Evolutionary conservation across 2,329 filamentous ascomycete genomes (phyloP), one percentile per base, ranked within the genome.

Genomic region (Fusarium temperatum): DNA sequence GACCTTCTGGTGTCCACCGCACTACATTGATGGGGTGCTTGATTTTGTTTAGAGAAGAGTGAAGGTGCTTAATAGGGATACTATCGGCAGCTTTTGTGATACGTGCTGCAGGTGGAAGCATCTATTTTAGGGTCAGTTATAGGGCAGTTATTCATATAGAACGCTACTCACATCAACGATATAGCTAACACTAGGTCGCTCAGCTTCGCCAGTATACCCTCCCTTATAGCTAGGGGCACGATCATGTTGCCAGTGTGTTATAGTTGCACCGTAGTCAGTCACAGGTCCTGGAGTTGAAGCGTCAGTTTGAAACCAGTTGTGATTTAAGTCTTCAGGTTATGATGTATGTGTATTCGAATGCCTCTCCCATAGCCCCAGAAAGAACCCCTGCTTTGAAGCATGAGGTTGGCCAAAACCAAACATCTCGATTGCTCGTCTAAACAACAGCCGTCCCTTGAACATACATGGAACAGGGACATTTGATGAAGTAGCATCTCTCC

Each of bases 1-100:
- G 92, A 35, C 96, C 96, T 83, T 99, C 96, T 12, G 96, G 96
- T 22, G 97, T 99, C 96, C 96, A 99, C 82, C 94, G 90, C 45
- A 99, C 96, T 14, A 98, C 94, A 74, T 98, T 98, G 80, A 99
- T 94, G 4, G 96, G 96, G 77, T 98, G 96, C 80, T 98, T 97
- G 79, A 97, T 95, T 81, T 99, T 99, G 85, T 98, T 98, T 12
- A 98, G 89, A 1, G 96, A 98, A n/a, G 96, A 97, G 81, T 99
- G 96, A 45, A 99, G 89, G 81, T 98, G 95, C 78, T 96, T 96
- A n/a, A 94, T 93, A 18, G 96, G 96, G 51, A 99, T 93, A 3
- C 94, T 93, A 81, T 98, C 95, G 66, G 92, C 94, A 26, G 95
- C 91, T 72, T 89, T 91, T 73, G 91, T 89, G 59, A 91, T 86